Conservation (phyloP, 179 eudicot genomes). For the Silene vulgaris region DNA sequence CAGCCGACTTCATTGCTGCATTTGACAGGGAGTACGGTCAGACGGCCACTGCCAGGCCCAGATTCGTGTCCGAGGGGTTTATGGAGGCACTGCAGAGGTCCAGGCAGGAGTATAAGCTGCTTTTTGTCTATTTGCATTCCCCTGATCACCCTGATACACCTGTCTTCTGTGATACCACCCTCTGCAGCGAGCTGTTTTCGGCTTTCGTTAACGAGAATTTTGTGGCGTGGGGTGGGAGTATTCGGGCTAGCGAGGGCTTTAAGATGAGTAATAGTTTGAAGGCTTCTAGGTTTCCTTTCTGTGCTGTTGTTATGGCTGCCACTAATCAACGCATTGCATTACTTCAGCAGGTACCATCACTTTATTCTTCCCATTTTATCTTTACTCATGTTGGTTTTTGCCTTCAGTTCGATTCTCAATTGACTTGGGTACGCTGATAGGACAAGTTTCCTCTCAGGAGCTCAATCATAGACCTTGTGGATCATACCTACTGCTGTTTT, state of each 20-base stretch:
- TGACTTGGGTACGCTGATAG: too few species aligned
- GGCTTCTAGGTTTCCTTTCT: constrained; percentile 83
- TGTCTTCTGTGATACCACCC: constrained; percentile 55
- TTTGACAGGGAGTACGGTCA: constrained; percentile 65
- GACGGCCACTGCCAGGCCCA: constrained; percentile 33
- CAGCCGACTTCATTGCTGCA: constrained; percentile 44
- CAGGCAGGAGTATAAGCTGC: constrained; percentile 52
- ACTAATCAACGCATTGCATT: constrained; percentile 85
- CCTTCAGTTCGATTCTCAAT: too few species aligned
- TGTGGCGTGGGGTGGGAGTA: constrained; percentile 84
- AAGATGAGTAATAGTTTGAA: constrained; percentile 98
- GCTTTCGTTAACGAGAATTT: constrained; percentile 85
- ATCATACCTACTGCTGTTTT: too few species aligned
- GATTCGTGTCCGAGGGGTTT: constrained; percentile 68
- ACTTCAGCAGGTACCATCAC: constrained; percentile 66
- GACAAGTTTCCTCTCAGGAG: too few species aligned
- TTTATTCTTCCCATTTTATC: neutral
- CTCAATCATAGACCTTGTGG: too few species aligned
- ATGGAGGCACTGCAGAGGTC: constrained; percentile 95
- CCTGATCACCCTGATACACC: constrained; percentile 89
- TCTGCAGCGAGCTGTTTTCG: constrained; percentile 48
- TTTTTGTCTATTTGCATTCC: constrained; percentile 85
- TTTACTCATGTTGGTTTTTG: neutral
- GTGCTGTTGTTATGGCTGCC: constrained; percentile 95
- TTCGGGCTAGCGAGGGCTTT: constrained; percentile 75